Base-by-base conservation (phyloP, 805 yeast genomes). In the Metschnikowia vanudenii region DNA sequence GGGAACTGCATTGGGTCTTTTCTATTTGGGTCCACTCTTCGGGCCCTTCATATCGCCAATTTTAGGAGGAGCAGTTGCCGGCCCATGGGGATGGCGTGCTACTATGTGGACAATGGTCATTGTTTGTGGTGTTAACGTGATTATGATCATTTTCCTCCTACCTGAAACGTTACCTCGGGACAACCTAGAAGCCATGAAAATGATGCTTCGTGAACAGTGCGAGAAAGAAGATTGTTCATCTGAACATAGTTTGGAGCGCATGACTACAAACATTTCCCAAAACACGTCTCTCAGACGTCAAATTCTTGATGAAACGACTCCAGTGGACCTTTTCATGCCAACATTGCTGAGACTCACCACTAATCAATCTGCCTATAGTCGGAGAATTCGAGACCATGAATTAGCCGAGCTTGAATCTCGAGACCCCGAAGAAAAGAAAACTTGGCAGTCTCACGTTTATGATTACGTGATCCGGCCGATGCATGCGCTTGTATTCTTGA, bases 31-130 rank as follows among this genome's bases (percentile, higher is more conserved):
- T 0, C 86, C 92, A 0, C 79, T 89, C 37, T 74, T 82, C 55
- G 96, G 94, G 0, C 96, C 96, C 0, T 71, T 89, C 41, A 52
- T 86, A 3, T 82, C 91, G 12, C 96, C 96, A 1, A 83, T 88
- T 19, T 47, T 73, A 6, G 96, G 96, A 41, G 92, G 96, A 49
- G 81, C 82, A 1, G 75, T 89, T 24, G 77, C 85, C 6, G 70
- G 76, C 36, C 72, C 74, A 10, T 85, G 89, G 84, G 88, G 89
- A 8, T 89, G 96, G 96, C 73, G 96, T 60, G 87, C 92, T 2
- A 86, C 96, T 2, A 94, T 86, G 58, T 89, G 95, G 92, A 80
- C 87, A 43, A 68, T 87, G 64, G 86, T 84, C 14, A 83, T 85
- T 24, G 62, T 85, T 37, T 78, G 88, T 1, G 88, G 83, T 2